phyloP scores from a whole-genome alignment of 768 basidiomycete genomes.

The Suillus paluster region DNA sequence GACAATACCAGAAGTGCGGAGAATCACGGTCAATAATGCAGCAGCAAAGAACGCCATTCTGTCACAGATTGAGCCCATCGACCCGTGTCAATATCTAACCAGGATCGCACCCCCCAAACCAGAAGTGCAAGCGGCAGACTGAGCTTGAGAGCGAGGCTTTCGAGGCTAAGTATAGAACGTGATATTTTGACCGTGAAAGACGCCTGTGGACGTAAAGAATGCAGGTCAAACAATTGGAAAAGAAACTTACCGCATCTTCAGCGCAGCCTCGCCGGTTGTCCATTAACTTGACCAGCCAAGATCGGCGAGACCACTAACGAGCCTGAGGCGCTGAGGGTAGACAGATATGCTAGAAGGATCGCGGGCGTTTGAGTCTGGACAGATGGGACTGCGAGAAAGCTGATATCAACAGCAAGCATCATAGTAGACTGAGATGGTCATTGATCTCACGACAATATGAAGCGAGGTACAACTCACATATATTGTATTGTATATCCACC shows the following conservation, averaged over 20 bases:
- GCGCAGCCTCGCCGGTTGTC: constrained; percentile 16
- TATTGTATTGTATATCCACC: constrained; percentile 49
- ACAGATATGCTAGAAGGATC: constrained; percentile 8
- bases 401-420: constrained; percentile 16
- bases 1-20: not conserved
- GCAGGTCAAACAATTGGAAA: not conserved
- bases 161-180: not conserved
- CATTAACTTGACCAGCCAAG: constrained; percentile 35
- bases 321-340: constrained; percentile 7
- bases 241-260: constrained; percentile 9
- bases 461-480: constrained; percentile 39
- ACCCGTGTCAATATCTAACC: not conserved
- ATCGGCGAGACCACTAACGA: constrained; percentile 13
- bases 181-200: constrained; percentile 5
- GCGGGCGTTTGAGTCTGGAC: not conserved
- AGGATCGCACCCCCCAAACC: constrained; percentile 33
- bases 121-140: constrained; percentile 38
- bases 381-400: constrained; percentile 9
- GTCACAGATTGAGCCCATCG: not conserved
- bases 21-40: not conserved
- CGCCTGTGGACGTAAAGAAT: constrained; percentile 3
- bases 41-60: not conserved
- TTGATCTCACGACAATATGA: not conserved
- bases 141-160: constrained; percentile 33
- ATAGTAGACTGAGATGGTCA: constrained; percentile 9